Percentiles rank a stretch among this genome's conserved stretches.
These are phyloP conservation scores for Trichoderma asperelloides DNA, from an alignment of 495 filamentous ascomycete species.

Conservation along the genomic window DNA sequence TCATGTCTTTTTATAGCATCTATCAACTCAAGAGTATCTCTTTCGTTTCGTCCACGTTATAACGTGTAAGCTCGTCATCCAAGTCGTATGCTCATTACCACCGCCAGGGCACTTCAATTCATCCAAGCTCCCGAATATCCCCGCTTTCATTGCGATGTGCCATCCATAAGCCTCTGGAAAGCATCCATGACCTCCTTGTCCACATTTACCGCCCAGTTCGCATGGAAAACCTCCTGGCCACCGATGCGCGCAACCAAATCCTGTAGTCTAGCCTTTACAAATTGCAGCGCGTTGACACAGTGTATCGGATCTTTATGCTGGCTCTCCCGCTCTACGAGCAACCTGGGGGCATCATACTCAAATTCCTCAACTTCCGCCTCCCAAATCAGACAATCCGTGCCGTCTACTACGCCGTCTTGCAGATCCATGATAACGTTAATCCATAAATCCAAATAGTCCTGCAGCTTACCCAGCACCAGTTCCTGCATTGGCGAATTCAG, in stretches of 20 bases:
- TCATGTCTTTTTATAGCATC: background rate
- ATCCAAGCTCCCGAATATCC: background rate
- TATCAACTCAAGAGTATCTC: background rate
- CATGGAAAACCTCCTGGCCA: conserved; percentile 63
- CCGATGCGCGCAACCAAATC: conserved; percentile 57
- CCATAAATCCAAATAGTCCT: conserved; percentile 49
- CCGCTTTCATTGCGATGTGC: background rate
- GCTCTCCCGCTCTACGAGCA: conserved; percentile 39
- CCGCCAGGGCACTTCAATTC: background rate
- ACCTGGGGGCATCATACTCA: conserved; percentile 62
- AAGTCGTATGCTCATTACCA: background rate
- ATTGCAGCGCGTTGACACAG: conserved; percentile 57
- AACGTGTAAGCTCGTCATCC: background rate
- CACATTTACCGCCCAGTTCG: conserved; percentile 78
- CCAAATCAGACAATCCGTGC: conserved; percentile 49
- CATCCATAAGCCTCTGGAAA: conserved; percentile 38
- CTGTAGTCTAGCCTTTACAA: conserved; percentile 59
- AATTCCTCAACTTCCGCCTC: conserved; percentile 55
- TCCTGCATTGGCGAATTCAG: conserved; percentile 44
- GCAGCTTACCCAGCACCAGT: conserved; percentile 35
- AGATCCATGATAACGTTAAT: conserved; percentile 37
- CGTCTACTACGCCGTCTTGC: conserved; percentile 18
- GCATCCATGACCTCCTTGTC: conserved; percentile 67
- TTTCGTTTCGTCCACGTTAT: background rate
- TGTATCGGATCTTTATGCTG: conserved; percentile 60